A percentile compares a stretch with the other conserved stretches of the same genome.
Evolutionary conservation across 805 yeast species (phyloP).

Genomic region (Debaryomyces hansenii): DNA sequence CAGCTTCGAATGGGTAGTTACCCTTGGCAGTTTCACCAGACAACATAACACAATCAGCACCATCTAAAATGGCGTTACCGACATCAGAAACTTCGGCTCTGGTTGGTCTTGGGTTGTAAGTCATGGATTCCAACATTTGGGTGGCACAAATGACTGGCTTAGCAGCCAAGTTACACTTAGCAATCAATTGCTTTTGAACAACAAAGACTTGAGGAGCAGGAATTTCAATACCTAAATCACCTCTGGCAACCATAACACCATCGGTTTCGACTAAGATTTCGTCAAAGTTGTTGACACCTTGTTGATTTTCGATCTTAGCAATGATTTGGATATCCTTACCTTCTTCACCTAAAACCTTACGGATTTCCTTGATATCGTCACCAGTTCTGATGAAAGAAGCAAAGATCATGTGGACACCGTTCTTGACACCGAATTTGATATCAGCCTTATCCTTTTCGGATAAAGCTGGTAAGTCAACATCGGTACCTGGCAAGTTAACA

Average conservation of each 20-base stretch:
- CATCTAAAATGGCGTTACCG: constrained; percentile 98
- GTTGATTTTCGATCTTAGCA: constrained; percentile 98
- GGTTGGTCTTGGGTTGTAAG: constrained; percentile 99
- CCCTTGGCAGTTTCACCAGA: constrained; percentile 99
- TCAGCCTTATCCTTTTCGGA: constrained; percentile 95
- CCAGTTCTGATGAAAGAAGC: constrained; percentile 98
- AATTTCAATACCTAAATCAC: constrained; percentile 99
- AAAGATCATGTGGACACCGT: constrained; percentile 96
- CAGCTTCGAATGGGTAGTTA: constrained; percentile 96
- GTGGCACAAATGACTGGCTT: constrained; percentile 99
- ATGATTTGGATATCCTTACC: constrained; percentile 96
- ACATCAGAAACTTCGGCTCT: constrained; percentile 99
- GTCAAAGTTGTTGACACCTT: constrained; percentile 99
- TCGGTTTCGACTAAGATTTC: constrained; percentile 92
- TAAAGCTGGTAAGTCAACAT: constrained; percentile 97
- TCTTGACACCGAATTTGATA: constrained; percentile 92
- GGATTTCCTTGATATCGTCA: constrained; percentile 83
- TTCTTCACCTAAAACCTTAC: constrained; percentile 94
- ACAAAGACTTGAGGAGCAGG: constrained; percentile 99
- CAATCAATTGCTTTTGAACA: constrained; percentile 98
- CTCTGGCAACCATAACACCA: constrained; percentile 99
- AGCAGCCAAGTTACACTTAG: constrained; percentile 98
- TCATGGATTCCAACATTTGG: constrained; percentile 99
- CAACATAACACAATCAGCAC: constrained; percentile 99
- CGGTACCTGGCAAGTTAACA: constrained; percentile 98